These are phyloP conservation scores for Zoysia matrella DNA, from an alignment of 202 grass and related monocot species.

Conservation along the genomic window DNA sequence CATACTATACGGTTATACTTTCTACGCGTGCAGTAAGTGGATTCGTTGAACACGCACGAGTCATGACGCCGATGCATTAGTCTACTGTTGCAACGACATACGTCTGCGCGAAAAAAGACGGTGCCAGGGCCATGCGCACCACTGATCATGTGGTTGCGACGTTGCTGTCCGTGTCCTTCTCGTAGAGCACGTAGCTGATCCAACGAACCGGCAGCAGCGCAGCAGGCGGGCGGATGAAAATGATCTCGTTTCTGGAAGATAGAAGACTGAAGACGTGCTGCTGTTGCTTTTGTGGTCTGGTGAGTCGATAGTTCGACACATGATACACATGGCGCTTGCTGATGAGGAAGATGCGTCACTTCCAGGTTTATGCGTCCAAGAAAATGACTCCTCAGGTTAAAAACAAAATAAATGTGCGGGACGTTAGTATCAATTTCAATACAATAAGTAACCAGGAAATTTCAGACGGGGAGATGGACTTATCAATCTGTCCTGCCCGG, in stretches of 20 bases:
- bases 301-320: not conserved
- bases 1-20: not conserved
- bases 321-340: too few relatives aligned
- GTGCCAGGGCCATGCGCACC: not conserved
- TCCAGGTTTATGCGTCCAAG: too few relatives aligned
- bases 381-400: too few relatives aligned
- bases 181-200: not conserved
- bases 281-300: not conserved
- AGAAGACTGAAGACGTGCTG: not conserved
- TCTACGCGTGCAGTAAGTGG: not conserved
- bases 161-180: constrained; percentile 13
- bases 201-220: not conserved
- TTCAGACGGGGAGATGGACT: too few relatives aligned
- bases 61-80: not conserved
- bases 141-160: not conserved
- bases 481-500: too few relatives aligned
- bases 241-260: not conserved
- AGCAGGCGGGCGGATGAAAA: not conserved
- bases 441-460: not conserved
- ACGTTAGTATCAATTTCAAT: not conserved
- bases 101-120: not conserved
- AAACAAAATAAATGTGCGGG: too few relatives aligned
- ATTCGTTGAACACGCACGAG: constrained; percentile 15
- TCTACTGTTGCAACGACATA: not conserved
- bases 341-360: too few relatives aligned